These are phyloP conservation scores for Yamadazyma atlantica DNA, from an alignment of 1,139 yeast species.

Conservation along the genomic window DNA sequence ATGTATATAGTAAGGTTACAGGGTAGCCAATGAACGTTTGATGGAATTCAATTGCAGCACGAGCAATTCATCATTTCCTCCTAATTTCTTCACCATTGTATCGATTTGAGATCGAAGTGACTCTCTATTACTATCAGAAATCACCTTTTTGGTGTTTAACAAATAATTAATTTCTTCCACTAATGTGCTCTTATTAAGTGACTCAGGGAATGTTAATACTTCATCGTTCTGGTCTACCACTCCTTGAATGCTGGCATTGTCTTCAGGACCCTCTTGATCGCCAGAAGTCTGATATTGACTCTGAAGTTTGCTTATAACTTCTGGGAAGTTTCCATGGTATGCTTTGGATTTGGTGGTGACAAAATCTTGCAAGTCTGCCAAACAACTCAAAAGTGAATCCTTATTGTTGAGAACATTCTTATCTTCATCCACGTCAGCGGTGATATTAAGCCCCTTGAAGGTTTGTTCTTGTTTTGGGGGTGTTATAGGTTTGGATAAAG, in stretches of 20 bases:
- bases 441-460: conserved; percentile 9
- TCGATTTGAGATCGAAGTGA: conserved; percentile 15
- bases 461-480: conserved; percentile 5
- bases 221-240: conserved; percentile 12
- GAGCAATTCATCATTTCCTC: conserved; percentile 24
- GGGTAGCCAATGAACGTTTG: conserved; percentile 10
- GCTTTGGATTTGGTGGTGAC: conserved; percentile 21
- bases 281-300: conserved; percentile 6
- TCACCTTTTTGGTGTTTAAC: conserved; percentile 7
- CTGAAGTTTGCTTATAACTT: conserved; percentile 24
- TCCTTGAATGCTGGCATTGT: conserved; percentile 25
- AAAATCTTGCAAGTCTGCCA: conserved; percentile 29
- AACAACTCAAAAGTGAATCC: conserved; percentile 24
- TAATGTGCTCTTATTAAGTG: conserved; percentile 16
- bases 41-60: conserved; percentile 24
- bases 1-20: neutral
- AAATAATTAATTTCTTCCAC: conserved; percentile 21
- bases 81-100: conserved; percentile 15
- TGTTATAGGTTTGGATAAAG: conserved; percentile 23
- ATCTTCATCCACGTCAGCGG: neutral
- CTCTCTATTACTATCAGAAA: conserved; percentile 5
- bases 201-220: conserved; percentile 10
- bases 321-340: conserved; percentile 30
- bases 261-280: conserved; percentile 19
- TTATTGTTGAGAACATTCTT: conserved; percentile 15